phyloP scores from a whole-genome alignment of 495 filamentous ascomycete species.

The Tuber umbilicatum region DNA sequence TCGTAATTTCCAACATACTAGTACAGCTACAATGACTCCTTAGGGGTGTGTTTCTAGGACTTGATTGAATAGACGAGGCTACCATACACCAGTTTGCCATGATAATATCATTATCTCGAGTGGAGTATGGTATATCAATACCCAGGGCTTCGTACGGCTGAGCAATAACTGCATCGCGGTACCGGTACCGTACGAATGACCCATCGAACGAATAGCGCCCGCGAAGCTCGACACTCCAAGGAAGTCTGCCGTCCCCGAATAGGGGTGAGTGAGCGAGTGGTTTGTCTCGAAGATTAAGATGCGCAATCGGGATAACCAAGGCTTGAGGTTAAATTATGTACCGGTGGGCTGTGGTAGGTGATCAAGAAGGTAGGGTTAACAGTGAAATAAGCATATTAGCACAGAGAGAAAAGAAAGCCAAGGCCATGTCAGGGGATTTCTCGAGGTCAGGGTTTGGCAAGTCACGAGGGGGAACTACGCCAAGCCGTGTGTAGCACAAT shows the following conservation, averaged over 20 bases:
- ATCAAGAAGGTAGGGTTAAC: slow-evolving; percentile 9
- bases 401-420: background rate
- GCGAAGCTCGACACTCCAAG: background rate
- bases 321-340: background rate
- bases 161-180: background rate
- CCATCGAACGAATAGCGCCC: background rate
- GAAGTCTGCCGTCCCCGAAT: background rate
- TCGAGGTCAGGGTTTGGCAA: background rate
- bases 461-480: background rate
- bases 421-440: slow-evolving; percentile 7
- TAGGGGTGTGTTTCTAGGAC: background rate
- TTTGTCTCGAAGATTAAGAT: background rate
- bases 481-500: background rate
- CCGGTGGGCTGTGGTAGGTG: background rate
- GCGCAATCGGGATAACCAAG: background rate
- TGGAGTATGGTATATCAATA: background rate
- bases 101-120: background rate
- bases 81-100: background rate
- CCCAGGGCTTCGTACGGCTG: no score
- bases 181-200: background rate
- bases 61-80: background rate
- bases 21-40: background rate
- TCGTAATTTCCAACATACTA: background rate
- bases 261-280: background rate
- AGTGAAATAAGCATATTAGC: background rate